Base-by-base conservation (phyloP, 2,329 filamentous ascomycete genomes). In the Ceratocystiopsis minuta region DNA sequence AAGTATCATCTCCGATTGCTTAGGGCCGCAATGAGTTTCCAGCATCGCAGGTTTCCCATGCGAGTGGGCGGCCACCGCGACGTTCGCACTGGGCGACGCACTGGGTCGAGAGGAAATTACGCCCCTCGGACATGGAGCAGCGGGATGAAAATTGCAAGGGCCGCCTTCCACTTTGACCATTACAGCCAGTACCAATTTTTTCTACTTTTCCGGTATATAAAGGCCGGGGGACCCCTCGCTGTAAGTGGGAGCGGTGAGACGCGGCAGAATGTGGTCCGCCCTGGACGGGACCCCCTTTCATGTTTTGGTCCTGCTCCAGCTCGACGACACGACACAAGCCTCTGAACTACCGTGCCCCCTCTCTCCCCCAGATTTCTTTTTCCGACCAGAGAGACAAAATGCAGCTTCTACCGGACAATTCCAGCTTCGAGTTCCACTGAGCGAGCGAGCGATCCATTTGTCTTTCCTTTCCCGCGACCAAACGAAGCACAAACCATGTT, bases 31-130 rank as follows among this genome's bases (percentile, higher is more conserved):
- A 43, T 20, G 37, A 24, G 24, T 55, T 60, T 59, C 66, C 74
- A 66, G 64, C 60, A 67, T 78, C 75, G 70, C 67, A 65, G 68
- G 75, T 68, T 79, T 59, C 75, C 75, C 68, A 54, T 66, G 66
- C 68, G 74, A 78, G 73, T 77, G 70, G 66, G 61, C 57, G 60
- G 54, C 66, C 72, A 73, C 74, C 75, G 70, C 72, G 51, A 66
- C 70, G 67, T 78, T 79, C 75, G 74, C 64, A 63, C 69, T 73
- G 75, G 75, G 72, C 75, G 72, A 67, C 68, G 60, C 60, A 62
- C 45, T 49, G 47, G 44, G 46, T 46, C 43, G 43, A 38, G 15
- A 60, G 63, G 65, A 64, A 64, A 66, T 66, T 34, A 31, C 18
- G 16, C 32, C 13, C 67, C 49, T 69, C 61, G 66, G 69, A 62